A percentile compares a stretch with the other conserved stretches of the same genome.
These are phyloP conservation scores for Ceratobasidium sp. DNA, from an alignment of 1,284 basidiomycete genomes.

Conservation along the genomic window DNA sequence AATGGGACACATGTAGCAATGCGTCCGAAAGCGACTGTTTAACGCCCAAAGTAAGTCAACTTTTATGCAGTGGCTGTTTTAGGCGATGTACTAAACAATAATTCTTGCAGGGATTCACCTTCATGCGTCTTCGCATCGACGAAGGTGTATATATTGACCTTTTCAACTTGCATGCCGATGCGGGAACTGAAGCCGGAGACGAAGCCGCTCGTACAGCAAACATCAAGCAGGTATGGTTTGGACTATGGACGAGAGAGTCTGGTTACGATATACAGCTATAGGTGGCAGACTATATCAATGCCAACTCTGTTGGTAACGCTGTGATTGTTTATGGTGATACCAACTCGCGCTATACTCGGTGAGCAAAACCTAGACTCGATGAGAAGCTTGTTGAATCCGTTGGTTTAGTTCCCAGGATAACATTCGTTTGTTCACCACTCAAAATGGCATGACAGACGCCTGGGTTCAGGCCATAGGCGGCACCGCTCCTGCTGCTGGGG, in stretches of 20 bases:
- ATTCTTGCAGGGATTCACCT: conserved; percentile 48
- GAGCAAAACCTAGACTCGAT: not conserved
- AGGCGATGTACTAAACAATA: not conserved
- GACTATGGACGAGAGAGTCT: not conserved
- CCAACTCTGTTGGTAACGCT: conserved; percentile 51
- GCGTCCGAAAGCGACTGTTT: conserved; percentile 51
- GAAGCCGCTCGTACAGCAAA: conserved; percentile 50
- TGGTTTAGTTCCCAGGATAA: conserved; percentile 8
- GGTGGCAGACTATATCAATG: conserved; percentile 48
- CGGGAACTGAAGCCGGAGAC: conserved; percentile 51
- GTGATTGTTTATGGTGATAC: conserved; percentile 55
- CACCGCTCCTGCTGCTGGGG: conserved; percentile 45
- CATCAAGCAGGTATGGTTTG: conserved; percentile 47
- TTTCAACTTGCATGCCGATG: conserved; percentile 54
- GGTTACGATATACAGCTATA: not conserved
- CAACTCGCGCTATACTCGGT: conserved; percentile 51
- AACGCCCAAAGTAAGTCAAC: conserved; percentile 49
- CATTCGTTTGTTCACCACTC: conserved; percentile 26
- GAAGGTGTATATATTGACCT: conserved; percentile 52
- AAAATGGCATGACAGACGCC: conserved; percentile 38
- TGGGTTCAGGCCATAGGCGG: conserved; percentile 46
- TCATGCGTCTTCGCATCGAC: conserved; percentile 49
- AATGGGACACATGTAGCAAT: conserved; percentile 51
- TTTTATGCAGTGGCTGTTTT: not conserved
- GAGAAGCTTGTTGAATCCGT: not conserved